These are phyloP conservation scores for Psilocybe cyanescens DNA, from an alignment of 768 basidiomycete genomes.

Conservation along the genomic window DNA sequence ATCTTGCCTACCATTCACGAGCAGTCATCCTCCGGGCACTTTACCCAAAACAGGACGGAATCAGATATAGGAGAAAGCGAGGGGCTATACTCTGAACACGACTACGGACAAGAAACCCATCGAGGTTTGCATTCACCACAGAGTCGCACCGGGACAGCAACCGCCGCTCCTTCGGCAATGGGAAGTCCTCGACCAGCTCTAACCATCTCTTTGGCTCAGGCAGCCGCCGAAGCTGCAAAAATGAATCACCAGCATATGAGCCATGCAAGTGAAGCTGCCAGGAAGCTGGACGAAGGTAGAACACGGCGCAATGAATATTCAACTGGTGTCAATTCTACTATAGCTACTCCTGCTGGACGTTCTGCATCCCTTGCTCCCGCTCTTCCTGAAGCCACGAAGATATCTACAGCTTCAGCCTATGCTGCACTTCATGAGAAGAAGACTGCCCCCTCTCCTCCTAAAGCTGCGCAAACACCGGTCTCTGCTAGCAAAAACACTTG, in stretches of 20 bases:
- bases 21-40: slow-evolving; percentile 23
- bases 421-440: slow-evolving; percentile 21
- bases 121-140: slow-evolving; percentile 21
- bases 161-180: slow-evolving; percentile 27
- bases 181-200: slow-evolving; percentile 22
- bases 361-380: slow-evolving; percentile 13
- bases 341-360: slow-evolving; percentile 15
- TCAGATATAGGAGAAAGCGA: slow-evolving; percentile 26
- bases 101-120: slow-evolving; percentile 21
- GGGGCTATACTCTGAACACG: slow-evolving; percentile 22
- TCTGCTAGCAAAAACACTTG: slow-evolving; percentile 22
- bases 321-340: slow-evolving; percentile 9
- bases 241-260: slow-evolving; percentile 23
- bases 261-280: slow-evolving; percentile 33
- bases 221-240: slow-evolving; percentile 22
- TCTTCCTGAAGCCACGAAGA: slow-evolving; percentile 10
- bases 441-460: slow-evolving; percentile 1
- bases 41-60: slow-evolving; percentile 22
- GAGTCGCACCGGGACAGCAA: slow-evolving; percentile 27
- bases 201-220: slow-evolving; percentile 22
- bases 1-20: slow-evolving; percentile 27
- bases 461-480: slow-evolving; percentile 11
- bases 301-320: slow-evolving; percentile 12
- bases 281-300: slow-evolving; percentile 26
- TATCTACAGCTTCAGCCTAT: slow-evolving; percentile 27